Base-by-base conservation (phyloP, 2,329 filamentous ascomycete species). In the Remersonia thermophila region DNA sequence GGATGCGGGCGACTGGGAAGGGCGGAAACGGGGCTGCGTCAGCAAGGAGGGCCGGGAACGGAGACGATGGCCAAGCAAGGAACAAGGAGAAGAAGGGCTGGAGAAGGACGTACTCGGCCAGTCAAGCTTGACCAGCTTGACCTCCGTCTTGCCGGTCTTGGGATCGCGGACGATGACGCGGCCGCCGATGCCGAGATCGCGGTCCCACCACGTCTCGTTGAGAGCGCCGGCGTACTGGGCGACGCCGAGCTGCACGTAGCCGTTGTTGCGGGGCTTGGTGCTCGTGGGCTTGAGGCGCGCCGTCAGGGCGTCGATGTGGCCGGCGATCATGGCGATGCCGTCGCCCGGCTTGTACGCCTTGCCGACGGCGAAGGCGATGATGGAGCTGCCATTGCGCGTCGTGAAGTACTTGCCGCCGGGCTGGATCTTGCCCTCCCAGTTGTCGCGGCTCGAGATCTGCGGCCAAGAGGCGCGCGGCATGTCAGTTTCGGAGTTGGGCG, bases 181-280 rank as follows among this genome's bases (percentile, higher is more conserved):
- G 27, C 91, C 91, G 45, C 86, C 91, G 49, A 96, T 82, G 46
- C 83, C 80, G 35, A 98, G 70, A 57, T 98, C 91, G 27, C 91
- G 76, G 58, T 96, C 91, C 89, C 87, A 96, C 91, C 91, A 96
- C 1, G 91, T 96, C 44, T 69, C 67, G 55, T 87, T 91, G 43
- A 96, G 62, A 2, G 68, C 86, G 34, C 91, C 89, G 8, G 86
- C 89, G 55, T 96, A 98, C 1, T 83, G 91, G 2, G 91, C 87
- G 36, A 96, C 84, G 16, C 84, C 89, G 6, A 96, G 71, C 63
- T 96, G 85, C 18, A 84, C 58, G 54, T 85, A 98, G 36, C 91
- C 89, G 23, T 83, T 80, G 55, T 81, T 85, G 49, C 69, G 83
- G n/a, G 80, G 76, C 51, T 94, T 77, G 52, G 75, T 83, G 52